Conservation (phyloP, 139 green algal genomes). For the Volvox africanus region DNA sequence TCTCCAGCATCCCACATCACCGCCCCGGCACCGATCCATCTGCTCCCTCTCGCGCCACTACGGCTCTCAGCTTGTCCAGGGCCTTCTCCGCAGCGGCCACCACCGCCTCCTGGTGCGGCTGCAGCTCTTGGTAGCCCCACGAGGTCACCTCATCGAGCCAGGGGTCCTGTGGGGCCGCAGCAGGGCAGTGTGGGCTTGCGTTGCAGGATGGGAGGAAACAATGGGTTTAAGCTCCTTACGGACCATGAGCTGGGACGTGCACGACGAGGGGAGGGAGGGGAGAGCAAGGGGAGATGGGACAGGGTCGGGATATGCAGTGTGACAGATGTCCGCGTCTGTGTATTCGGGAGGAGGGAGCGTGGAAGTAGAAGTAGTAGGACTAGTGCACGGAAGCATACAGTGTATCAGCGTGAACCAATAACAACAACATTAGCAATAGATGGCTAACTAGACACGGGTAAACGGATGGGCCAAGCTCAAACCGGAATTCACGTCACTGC, state of each 20-base stretch:
- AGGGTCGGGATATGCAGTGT: neutral
- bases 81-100: neutral
- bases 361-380: too few relatives aligned
- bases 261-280: neutral
- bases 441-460: too few relatives aligned
- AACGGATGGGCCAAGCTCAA: too few relatives aligned
- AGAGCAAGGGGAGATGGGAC: neutral
- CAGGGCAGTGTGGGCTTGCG: too few relatives aligned
- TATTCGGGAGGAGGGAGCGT: too few relatives aligned
- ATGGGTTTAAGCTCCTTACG: too few relatives aligned
- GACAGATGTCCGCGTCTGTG: neutral
- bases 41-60: neutral
- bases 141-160: conserved; percentile 33
- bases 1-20: neutral
- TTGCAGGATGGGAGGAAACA: too few relatives aligned
- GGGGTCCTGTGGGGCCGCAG: conserved; percentile 12
- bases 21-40: neutral
- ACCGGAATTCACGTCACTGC: too few relatives aligned
- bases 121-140: conserved; percentile 53
- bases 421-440: too few relatives aligned
- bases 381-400: too few relatives aligned
- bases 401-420: too few relatives aligned
- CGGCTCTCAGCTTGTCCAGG: neutral
- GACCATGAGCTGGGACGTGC: neutral
- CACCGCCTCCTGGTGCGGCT: conserved; percentile 24